Evolutionary conservation across 441 rosid genomes (phyloP).

Genomic region (Pelargonium citronellum): DNA sequence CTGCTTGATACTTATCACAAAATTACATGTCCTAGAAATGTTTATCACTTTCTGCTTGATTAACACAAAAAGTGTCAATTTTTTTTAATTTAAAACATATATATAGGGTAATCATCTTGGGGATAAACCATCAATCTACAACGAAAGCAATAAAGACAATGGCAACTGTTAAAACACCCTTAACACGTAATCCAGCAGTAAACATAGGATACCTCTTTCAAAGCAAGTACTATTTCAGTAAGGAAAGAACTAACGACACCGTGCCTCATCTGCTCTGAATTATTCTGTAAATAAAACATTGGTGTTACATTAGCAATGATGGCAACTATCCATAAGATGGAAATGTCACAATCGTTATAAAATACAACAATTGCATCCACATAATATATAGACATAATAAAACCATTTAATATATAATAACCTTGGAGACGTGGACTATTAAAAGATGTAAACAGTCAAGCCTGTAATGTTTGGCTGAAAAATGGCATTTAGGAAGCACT

Average conservation of each 20-base stretch:
- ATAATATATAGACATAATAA: neutral
- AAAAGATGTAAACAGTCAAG: conserved; percentile 84
- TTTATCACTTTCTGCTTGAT: no score
- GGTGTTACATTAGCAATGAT: neutral
- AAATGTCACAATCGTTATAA: neutral
- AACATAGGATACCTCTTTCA: conserved; percentile 69
- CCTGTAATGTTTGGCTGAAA: conserved; percentile 85
- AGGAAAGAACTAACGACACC: conserved; percentile 62
- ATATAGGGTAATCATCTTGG: neutral
- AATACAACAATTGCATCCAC: neutral
- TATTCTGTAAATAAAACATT: conserved; percentile 40
- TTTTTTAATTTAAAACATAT: neutral
- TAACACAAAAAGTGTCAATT: no score
- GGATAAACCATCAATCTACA: neutral
- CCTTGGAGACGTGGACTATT: conserved; percentile 60
- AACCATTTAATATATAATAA: conserved; percentile 19
- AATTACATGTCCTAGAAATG: no score
- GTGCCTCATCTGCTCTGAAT: conserved; percentile 47
- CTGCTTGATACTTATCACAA: no score
- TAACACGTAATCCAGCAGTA: conserved; percentile 1
- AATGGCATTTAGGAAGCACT: conserved; percentile 63
- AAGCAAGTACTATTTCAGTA: conserved; percentile 75
- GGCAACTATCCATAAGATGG: neutral
- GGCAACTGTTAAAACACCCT: neutral
- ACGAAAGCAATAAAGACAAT: neutral